Conservation (phyloP, 2,329 filamentous ascomycete genomes). For the Bipolaris sorokiniana region DNA sequence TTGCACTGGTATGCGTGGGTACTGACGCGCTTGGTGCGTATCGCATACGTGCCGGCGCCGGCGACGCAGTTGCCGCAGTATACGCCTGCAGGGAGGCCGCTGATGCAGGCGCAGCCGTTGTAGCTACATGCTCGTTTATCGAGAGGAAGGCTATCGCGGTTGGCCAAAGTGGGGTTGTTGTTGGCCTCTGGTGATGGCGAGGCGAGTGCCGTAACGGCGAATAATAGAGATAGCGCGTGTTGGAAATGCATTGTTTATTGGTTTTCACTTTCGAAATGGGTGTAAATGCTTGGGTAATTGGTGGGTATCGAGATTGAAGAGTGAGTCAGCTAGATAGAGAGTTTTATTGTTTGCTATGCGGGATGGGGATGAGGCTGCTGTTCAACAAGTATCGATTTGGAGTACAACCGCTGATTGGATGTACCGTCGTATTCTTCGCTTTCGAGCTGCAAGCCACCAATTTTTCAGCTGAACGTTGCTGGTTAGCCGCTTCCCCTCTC, state of each 20-base stretch:
- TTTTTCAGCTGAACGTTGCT: not conserved
- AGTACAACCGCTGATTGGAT: not conserved
- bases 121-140: constrained; percentile 10
- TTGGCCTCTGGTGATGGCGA: not conserved
- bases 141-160: not conserved
- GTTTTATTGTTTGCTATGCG: no score
- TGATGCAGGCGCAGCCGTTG: constrained; percentile 14
- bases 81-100: constrained; percentile 7
- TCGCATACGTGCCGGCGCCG: constrained; percentile 13
- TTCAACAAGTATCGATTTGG: not conserved
- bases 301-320: no score
- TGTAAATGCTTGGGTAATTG: no score
- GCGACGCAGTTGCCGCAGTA: constrained; percentile 16
- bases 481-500: not conserved
- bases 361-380: no score
- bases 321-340: no score
- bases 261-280: no score
- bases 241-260: not conserved
- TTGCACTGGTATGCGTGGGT: constrained; percentile 12
- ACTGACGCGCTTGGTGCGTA: constrained; percentile 11
- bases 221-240: not conserved
- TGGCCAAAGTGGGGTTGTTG: not conserved
- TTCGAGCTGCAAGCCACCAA: not conserved
- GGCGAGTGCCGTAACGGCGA: not conserved
- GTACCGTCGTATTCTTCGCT: not conserved